Percentiles rank a stretch among this genome's conserved stretches.
Conservation (phyloP, 495 filamentous ascomycete genomes). For the Trichoderma orchidacearum region DNA sequence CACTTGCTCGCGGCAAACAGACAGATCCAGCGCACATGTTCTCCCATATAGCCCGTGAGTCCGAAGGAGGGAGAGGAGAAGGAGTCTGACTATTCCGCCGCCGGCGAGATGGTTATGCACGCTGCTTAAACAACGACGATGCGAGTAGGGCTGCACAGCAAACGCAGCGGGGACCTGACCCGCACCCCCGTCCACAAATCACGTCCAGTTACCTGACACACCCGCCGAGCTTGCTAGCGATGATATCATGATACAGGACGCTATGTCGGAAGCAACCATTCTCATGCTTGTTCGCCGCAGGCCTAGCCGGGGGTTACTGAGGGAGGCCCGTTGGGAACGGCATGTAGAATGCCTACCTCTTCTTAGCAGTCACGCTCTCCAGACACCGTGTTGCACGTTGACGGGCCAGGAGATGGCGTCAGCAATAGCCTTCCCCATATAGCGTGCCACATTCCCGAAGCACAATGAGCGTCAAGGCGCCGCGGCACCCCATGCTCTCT, state of each 20-base stretch:
- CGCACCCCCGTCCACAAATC: neutral
- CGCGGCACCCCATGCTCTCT: neutral
- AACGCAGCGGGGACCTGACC: neutral
- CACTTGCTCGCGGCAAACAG: no score
- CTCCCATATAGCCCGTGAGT: no score
- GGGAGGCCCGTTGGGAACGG: neutral
- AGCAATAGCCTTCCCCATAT: slow-evolving; percentile 1
- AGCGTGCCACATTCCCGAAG: neutral
- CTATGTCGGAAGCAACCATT: slow-evolving; percentile 8
- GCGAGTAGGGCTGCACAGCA: neutral
- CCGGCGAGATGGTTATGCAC: neutral
- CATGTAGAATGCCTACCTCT: neutral
- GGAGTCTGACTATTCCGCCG: neutral
- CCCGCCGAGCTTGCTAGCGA: neutral
- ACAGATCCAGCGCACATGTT: no score
- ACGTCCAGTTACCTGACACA: neutral
- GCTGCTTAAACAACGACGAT: neutral
- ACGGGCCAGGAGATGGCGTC: neutral
- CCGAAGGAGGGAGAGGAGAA: neutral
- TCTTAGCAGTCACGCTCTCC: neutral
- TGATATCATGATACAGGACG: slow-evolving; percentile 12
- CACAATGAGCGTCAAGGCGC: neutral
- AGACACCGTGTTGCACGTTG: neutral
- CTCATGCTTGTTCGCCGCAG: neutral
- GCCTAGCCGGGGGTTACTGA: neutral